Percentiles rank a stretch among this genome's conserved stretches.
Conservation (phyloP, 306 rosid genomes). For the Vigna nakashimae region DNA sequence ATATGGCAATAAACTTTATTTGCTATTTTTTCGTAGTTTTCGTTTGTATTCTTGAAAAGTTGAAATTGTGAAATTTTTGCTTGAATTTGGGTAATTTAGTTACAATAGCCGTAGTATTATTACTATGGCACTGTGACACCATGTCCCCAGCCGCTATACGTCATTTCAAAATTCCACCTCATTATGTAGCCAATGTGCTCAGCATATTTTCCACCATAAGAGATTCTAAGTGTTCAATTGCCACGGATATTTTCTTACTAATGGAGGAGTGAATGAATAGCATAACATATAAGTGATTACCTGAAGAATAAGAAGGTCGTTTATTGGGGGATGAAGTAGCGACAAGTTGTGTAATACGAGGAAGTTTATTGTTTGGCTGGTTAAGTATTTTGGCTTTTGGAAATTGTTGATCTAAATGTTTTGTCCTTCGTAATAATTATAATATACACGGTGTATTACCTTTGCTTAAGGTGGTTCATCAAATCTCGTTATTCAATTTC, state of each 20-base stretch:
- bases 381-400: conserved; percentile 1
- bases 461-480: conserved; percentile 20
- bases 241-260: background rate
- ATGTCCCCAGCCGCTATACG: conserved; percentile 10
- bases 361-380: conserved; percentile 7
- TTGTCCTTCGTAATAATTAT: conserved; percentile 18
- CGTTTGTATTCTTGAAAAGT: background rate
- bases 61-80: conserved; percentile 3
- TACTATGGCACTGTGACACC: conserved; percentile 22
- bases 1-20: conserved; percentile 1
- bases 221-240: conserved; percentile 23
- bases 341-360: background rate
- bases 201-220: background rate
- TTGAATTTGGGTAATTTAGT: background rate
- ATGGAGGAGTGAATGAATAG: conserved; percentile 5
- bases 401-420: conserved; percentile 21
- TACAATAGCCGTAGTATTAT: background rate
- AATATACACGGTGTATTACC: conserved; percentile 5
- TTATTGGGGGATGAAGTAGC: background rate
- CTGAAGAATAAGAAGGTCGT: background rate
- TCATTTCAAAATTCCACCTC: background rate
- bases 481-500: conserved; percentile 8
- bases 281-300: background rate
- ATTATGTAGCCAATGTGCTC: background rate
- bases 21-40: background rate